Percentiles rank a stretch among this genome's conserved stretches.
These are phyloP conservation scores for Lomentospora prolificans DNA, from an alignment of 2,329 filamentous ascomycete genomes.

Conservation along the genomic window DNA sequence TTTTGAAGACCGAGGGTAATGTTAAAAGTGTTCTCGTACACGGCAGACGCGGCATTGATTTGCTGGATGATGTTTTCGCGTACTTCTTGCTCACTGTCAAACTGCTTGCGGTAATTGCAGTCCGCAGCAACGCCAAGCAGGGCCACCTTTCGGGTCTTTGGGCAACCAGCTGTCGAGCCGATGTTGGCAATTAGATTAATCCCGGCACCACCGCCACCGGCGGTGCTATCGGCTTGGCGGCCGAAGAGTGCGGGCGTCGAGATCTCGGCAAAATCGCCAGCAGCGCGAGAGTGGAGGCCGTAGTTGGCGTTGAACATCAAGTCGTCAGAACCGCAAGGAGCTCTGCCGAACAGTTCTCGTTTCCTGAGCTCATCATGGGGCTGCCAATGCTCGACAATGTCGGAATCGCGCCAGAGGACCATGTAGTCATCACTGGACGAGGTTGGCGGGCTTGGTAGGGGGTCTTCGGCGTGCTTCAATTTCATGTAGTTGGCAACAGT, in stretches of 20 bases:
- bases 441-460: slow-evolving; percentile 20
- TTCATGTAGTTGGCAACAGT: slow-evolving; percentile 62
- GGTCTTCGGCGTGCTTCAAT: slow-evolving; percentile 64
- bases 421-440: slow-evolving; percentile 57
- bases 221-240: slow-evolving; percentile 59
- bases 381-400: slow-evolving; percentile 43
- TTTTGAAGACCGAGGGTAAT: slow-evolving; percentile 87
- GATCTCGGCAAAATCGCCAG: slow-evolving; percentile 49
- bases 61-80: slow-evolving; percentile 68
- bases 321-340: slow-evolving; percentile 63
- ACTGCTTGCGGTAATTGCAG: slow-evolving; percentile 72
- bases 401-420: slow-evolving; percentile 87
- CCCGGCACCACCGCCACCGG: slow-evolving; percentile 62
- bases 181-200: slow-evolving; percentile 72
- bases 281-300: slow-evolving; percentile 53
- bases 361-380: slow-evolving; percentile 51
- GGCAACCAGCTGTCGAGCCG: slow-evolving; percentile 75
- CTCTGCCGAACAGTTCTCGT: slow-evolving; percentile 35
- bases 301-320: slow-evolving; percentile 70
- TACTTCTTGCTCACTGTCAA: slow-evolving; percentile 51
- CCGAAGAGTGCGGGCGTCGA: slow-evolving; percentile 60
- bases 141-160: slow-evolving; percentile 80
- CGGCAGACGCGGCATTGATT: slow-evolving; percentile 76
- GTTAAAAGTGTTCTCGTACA: slow-evolving; percentile 90
- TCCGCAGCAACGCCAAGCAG: slow-evolving; percentile 88